Evolutionary conservation across 2,329 filamentous ascomycete species (phyloP).

Genomic region (Monilinia fructigena): DNA sequence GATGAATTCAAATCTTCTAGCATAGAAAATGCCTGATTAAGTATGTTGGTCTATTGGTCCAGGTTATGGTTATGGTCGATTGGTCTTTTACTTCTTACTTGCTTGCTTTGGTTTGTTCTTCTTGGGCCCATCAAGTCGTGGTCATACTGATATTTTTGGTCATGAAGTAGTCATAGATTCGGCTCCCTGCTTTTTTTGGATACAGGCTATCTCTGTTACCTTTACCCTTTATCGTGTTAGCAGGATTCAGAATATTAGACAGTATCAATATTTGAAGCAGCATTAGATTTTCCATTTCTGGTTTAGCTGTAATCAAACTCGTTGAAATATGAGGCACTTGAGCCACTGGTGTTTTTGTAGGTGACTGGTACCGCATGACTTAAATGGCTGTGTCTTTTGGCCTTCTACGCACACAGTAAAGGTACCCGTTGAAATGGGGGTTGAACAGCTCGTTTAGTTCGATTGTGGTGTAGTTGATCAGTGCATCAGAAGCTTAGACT

Average conservation of each 20-base stretch:
- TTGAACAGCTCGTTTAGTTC: background rate
- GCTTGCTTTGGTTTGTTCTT: constrained; percentile 4
- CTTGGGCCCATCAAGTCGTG: constrained; percentile 15
- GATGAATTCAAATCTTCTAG: constrained; percentile 16
- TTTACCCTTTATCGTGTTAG: background rate
- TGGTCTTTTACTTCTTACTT: constrained; percentile 4
- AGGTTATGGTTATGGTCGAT: constrained; percentile 15
- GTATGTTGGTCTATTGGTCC: background rate
- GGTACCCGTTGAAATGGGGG: constrained; percentile 10
- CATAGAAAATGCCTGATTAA: constrained; percentile 3
- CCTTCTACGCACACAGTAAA: background rate
- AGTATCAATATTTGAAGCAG: background rate
- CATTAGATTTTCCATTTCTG: constrained; percentile 13
- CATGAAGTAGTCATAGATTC: constrained; percentile 14
- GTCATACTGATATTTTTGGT: background rate
- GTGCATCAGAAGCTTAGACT: constrained; percentile 21
- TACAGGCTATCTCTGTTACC: background rate
- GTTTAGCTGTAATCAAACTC: constrained; percentile 5
- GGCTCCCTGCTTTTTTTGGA: constrained; percentile 14
- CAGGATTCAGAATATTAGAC: background rate
- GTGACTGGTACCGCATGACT: background rate
- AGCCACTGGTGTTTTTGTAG: constrained; percentile 2
- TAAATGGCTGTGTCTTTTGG: constrained; percentile 2
- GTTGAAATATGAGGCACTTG: constrained; percentile 15
- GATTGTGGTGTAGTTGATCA: constrained; percentile 18